Conservation (phyloP, 495 filamentous ascomycete genomes). For the Daldinia loculata region DNA sequence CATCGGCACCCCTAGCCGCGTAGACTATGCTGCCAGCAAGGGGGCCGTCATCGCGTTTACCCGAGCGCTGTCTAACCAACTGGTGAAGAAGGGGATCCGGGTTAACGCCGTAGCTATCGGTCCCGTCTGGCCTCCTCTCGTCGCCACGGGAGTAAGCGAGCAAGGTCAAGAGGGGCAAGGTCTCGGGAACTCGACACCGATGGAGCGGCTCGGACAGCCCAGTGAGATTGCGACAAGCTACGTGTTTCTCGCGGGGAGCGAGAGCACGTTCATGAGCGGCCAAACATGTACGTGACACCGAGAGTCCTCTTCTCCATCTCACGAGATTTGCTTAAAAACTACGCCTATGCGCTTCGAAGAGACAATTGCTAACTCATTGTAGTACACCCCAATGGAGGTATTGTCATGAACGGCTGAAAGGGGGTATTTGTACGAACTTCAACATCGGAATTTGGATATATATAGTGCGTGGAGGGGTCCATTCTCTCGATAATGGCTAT, state of each 20-base stretch:
- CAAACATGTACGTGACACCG: constrained; percentile 48
- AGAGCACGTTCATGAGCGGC: constrained; percentile 64
- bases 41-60: constrained; percentile 71
- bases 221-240: constrained; percentile 70
- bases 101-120: constrained; percentile 71
- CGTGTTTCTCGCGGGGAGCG: constrained; percentile 67
- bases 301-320: not conserved
- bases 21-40: constrained; percentile 68
- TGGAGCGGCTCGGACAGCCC: constrained; percentile 66
- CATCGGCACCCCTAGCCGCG: constrained; percentile 60
- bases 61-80: constrained; percentile 61
- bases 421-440: not conserved
- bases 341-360: not conserved
- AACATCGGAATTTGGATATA: not conserved
- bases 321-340: not conserved
- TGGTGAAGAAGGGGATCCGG: constrained; percentile 63
- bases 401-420: constrained; percentile 15
- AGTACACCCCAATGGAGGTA: constrained; percentile 48
- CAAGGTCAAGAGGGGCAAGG: constrained; percentile 63
- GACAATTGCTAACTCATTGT: not conserved
- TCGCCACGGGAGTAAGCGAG: constrained; percentile 59
- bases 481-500: not conserved
- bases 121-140: constrained; percentile 66
- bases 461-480: not conserved
- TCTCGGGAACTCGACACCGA: constrained; percentile 55